Base-by-base conservation (phyloP, 148 eudicot species). In the Chenopodium suecicum region DNA sequence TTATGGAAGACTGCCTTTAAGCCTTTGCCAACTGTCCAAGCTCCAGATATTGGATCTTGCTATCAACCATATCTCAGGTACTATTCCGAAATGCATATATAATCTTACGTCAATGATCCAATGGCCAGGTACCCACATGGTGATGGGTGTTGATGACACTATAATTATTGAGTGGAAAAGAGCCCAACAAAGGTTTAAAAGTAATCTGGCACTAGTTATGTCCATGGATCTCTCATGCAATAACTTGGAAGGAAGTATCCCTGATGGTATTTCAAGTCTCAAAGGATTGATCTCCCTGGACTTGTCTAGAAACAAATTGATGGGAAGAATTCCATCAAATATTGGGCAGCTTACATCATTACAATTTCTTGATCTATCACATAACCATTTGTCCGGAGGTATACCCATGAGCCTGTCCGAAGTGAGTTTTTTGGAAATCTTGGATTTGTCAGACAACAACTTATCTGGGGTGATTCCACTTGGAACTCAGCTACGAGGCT, bases 41-140 rank as follows among this genome's bases (percentile, higher is more conserved):
- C 82, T 83, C 7, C 85, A 78, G 10, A 65, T 78, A 9, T 65
- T 83, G 27, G 85, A 83, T 63, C 60, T 83, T 20, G 73, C 79
- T 9, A 0, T 4, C 6, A 83, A 83, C 72, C 23, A 65, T 60
- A 37, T 83, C 32, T 83, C 69, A 5, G 85, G 85, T 12, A 11
- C 11, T 0, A 73, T 83, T 27, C 82, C 70, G 8, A 54, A 54
- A 7, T 82, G 84, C 84, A 63, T 83, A 31, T 9, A 37, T 19
- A 73, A 78, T 73, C 58, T 83, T 14, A 73, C 65, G 23, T 29
- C 71, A 17, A 72, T 78, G 81, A 37, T 47, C 9, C 9, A 47
- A 7, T 0, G 50, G 50, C 20, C 64, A 4, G 20, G 0, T 1
- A 3, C 3, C 37, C 0, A 4, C 0, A 34, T 34, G 37, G 0